Conservation (phyloP, 768 basidiomycete species). For the Lentinula raphanica region DNA sequence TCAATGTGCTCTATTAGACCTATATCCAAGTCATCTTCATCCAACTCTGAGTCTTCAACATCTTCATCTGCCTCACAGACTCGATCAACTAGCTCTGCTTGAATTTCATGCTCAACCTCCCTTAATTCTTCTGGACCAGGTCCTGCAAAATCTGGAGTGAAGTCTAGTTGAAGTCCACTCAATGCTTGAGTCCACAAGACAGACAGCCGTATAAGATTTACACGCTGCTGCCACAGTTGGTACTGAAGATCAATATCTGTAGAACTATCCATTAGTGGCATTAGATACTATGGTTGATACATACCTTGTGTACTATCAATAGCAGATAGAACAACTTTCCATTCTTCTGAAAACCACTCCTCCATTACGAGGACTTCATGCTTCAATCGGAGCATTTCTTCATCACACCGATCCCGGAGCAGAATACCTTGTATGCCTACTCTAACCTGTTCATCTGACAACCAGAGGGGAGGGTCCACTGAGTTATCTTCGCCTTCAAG, state of each 20-base stretch:
- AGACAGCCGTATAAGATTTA: neutral
- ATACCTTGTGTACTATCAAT: neutral
- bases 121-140: neutral
- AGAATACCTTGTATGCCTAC: slow-evolving; percentile 25
- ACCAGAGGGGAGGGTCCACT: slow-evolving; percentile 19
- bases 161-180: neutral
- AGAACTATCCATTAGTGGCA: neutral
- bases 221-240: neutral
- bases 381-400: slow-evolving; percentile 14
- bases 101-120: neutral
- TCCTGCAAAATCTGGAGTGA: neutral
- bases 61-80: slow-evolving; percentile 8
- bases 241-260: neutral
- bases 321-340: neutral
- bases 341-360: slow-evolving; percentile 10
- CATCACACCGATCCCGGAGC: slow-evolving; percentile 12
- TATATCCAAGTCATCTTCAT: slow-evolving; percentile 3
- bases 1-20: slow-evolving; percentile 1
- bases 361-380: slow-evolving; percentile 13
- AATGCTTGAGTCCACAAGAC: slow-evolving; percentile 1
- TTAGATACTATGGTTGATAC: neutral
- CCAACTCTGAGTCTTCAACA: slow-evolving; percentile 7
- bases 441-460: slow-evolving; percentile 19
- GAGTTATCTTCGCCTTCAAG: slow-evolving; percentile 11
- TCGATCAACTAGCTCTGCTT: neutral